Percentiles rank a stretch among this genome's conserved stretches.
Evolutionary conservation across 441 rosid genomes (phyloP).

Genomic region (Erodium texanum): DNA sequence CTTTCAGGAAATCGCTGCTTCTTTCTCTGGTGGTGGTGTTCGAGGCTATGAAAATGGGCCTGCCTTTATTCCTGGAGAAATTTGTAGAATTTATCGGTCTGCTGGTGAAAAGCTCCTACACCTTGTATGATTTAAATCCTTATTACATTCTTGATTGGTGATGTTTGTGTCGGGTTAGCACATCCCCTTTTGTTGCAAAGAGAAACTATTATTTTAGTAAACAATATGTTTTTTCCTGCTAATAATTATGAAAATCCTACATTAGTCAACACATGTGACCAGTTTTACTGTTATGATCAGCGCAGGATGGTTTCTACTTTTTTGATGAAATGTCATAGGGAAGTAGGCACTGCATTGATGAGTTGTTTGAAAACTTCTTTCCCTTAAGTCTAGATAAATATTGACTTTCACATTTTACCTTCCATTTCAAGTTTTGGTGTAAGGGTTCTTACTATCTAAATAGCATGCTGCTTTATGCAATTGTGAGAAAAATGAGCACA

Average conservation of each 20-base stretch:
- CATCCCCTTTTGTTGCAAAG: neutral
- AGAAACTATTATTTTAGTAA: neutral
- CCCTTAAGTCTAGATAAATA: neutral
- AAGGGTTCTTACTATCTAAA: too few relatives aligned
- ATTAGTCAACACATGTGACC: neutral
- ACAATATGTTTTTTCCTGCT: too few relatives aligned
- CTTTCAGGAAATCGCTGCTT: slow-evolving; percentile 73
- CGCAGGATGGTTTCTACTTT: neutral
- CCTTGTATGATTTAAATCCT: slow-evolving; percentile 44
- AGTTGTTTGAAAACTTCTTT: neutral
- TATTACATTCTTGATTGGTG: neutral
- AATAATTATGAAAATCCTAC: neutral
- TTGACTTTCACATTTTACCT: neutral
- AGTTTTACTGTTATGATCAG: neutral
- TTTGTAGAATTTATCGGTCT: slow-evolving; percentile 66
- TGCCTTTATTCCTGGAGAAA: slow-evolving; percentile 85
- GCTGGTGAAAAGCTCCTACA: slow-evolving; percentile 79
- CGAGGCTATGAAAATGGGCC: slow-evolving; percentile 61
- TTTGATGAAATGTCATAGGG: neutral
- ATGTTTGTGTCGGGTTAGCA: neutral
- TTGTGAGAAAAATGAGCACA: too few relatives aligned
- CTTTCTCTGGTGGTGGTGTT: slow-evolving; percentile 68
- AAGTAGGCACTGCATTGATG: neutral
- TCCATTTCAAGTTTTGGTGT: neutral
- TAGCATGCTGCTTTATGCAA: too few relatives aligned